Evolutionary conservation across 23 red algal genomes (phyloP), one percentile per base, ranked within the genome.

Genomic region (Cyanidiococcus yangmingshanensis): DNA sequence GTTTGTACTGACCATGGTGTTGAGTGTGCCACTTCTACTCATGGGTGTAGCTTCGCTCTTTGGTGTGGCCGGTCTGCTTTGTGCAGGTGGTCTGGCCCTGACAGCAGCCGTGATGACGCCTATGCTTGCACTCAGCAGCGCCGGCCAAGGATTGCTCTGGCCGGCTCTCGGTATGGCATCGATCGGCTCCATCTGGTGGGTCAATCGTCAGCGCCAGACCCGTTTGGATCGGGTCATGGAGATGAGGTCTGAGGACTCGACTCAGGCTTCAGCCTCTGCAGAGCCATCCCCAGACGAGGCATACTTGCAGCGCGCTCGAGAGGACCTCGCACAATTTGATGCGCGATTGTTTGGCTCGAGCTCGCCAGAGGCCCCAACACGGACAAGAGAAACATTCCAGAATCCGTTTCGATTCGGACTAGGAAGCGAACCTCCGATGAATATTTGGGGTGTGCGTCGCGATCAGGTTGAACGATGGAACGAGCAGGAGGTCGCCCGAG

Each of bases 321-420:
- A 71, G 27, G 63, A 71, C n/a, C 27, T 71, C 16, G 63, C 63
- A 12, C 63, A 71, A 35, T 71, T 71, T 29, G 63, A 71, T 35
- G 63, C 21, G 63, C 63, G 63, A 12, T 35, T 71, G 7, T 71
- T 27, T 35, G 63, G 63, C 7, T 2, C 63, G 27, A 25, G 32
- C 63, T 12, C n/a, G 7, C 63, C 63, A 3, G 63, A 71, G 16
- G 27, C 7, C 12, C n/a, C 27, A 7, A 71, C 21, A 7, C 16
- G 7, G 27, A 35, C n/a, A 35, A 7, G 32, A 12, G 63, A 25
- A 29, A 25, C 3, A 3, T 27, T 7, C 63, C 3, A 25, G 32
- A 7, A 27, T 7, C 63, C 63, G n/a, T 35, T 32, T 25, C 32
- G 12, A 2, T 32, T 71, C 3, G 16, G 32, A 2, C 63, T 32